Evolutionary conservation across 164 flowering plant genomes (phyloP).

Genomic region (Sextonia rubra): DNA sequence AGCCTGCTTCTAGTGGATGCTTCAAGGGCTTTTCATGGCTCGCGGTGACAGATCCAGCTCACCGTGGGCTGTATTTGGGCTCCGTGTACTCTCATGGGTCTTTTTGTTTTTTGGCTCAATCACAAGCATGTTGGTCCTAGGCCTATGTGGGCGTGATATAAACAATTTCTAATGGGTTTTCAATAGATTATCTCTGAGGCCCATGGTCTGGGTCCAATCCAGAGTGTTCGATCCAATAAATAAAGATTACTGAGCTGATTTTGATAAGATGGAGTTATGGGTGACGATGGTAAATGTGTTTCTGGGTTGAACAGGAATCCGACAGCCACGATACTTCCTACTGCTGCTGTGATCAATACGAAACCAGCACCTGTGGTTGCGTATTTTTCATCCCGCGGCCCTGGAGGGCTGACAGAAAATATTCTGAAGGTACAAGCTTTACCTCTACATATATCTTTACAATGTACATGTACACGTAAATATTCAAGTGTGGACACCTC

Average conservation of each 20-base stretch:
- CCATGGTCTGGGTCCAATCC: no score
- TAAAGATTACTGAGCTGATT: no score
- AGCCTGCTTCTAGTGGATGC: neutral
- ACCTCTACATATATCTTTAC: neutral
- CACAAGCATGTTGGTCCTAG: neutral
- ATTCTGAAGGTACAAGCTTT: conserved; percentile 60
- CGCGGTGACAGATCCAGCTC: no score
- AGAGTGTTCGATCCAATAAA: no score
- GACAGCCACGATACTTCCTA: conserved; percentile 60
- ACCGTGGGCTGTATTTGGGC: no score
- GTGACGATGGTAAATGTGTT: neutral
- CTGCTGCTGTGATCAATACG: conserved; percentile 27
- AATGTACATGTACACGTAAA: no score
- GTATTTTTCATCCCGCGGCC: conserved; percentile 80
- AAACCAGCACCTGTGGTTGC: conserved; percentile 79
- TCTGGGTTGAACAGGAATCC: conserved; percentile 43
- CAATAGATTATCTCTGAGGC: no score
- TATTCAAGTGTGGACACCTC: no score
- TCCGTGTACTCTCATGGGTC: no score
- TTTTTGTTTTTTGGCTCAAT: neutral
- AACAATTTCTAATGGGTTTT: no score
- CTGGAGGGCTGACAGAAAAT: conserved; percentile 56
- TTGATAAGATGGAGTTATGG: neutral
- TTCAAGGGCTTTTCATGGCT: no score
- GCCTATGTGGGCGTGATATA: no score